phyloP scores from a whole-genome alignment of 768 basidiomycete genomes.

The Rhodotorula diobovata region DNA sequence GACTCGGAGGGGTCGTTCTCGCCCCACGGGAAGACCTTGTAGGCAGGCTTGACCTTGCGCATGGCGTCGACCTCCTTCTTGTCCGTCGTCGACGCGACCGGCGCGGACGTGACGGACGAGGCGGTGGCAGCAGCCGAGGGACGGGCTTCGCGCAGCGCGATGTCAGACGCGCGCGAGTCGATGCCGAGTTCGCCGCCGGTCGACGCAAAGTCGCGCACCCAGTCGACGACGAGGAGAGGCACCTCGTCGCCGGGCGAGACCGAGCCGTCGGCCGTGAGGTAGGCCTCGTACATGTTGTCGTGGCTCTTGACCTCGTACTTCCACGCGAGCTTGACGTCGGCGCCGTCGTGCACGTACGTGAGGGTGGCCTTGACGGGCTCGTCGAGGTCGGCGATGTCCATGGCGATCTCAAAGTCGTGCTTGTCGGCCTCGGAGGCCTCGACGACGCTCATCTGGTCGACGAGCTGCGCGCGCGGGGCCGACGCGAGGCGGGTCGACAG shows the following conservation, averaged over 20 bases:
- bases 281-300: slow-evolving; percentile 93
- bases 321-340: slow-evolving; percentile 71
- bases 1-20: slow-evolving; percentile 39
- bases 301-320: slow-evolving; percentile 76
- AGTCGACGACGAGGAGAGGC: slow-evolving; percentile 77
- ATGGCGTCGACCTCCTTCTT: slow-evolving; percentile 14
- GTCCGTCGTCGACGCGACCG: slow-evolving; percentile 44
- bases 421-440: neutral
- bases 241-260: slow-evolving; percentile 31
- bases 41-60: slow-evolving; percentile 29
- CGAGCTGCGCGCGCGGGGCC: slow-evolving; percentile 40
- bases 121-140: neutral
- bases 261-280: slow-evolving; percentile 76
- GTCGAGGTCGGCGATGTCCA: slow-evolving; percentile 47
- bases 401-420: slow-evolving; percentile 3
- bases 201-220: slow-evolving; percentile 69
- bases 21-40: slow-evolving; percentile 49
- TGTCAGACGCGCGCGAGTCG: slow-evolving; percentile 37
- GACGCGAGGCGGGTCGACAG: slow-evolving; percentile 14
- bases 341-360: slow-evolving; percentile 75
- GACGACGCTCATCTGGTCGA: slow-evolving; percentile 53
- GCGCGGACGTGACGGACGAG: neutral
- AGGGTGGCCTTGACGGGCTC: slow-evolving; percentile 74
- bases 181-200: slow-evolving; percentile 38
- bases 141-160: neutral